A percentile compares a stretch with the other conserved stretches of the same genome.
Conservation (phyloP, 352 stramenopile species). For the Pythium sukuiense region DNA sequence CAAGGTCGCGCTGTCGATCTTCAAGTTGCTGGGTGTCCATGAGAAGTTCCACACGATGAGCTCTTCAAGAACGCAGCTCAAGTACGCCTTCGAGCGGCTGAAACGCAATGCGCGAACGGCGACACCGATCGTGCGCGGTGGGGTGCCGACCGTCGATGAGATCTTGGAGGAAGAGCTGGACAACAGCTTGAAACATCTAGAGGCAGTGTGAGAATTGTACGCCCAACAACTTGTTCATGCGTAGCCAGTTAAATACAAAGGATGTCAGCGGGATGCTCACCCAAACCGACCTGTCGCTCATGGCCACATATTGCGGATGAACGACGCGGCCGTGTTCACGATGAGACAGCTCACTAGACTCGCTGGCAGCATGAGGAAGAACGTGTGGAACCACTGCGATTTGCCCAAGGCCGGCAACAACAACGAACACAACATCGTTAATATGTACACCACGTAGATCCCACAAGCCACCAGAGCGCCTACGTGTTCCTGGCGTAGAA, state of each 20-base stretch:
- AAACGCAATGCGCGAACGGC: conserved; percentile 39
- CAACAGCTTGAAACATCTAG: conserved; percentile 10
- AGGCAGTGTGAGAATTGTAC: conserved; percentile 9
- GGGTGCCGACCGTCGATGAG: neutral
- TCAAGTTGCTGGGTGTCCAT: conserved; percentile 67
- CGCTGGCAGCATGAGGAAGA: conserved; percentile 79
- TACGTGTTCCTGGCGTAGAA: conserved; percentile 80
- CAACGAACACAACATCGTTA: conserved; percentile 16
- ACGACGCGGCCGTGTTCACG: conserved; percentile 68
- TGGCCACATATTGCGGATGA: conserved; percentile 79
- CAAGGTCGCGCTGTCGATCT: conserved; percentile 70
- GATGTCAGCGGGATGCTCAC: neutral
- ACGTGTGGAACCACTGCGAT: conserved; percentile 68
- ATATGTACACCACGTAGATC: conserved; percentile 19
- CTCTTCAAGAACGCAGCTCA: conserved; percentile 52
- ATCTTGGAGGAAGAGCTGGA: conserved; percentile 25
- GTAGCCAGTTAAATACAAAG: conserved; percentile 19
- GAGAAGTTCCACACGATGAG: conserved; percentile 69
- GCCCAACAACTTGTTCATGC: neutral
- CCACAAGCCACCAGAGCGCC: conserved; percentile 16
- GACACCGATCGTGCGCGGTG: neutral
- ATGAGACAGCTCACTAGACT: conserved; percentile 82
- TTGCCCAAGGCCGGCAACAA: conserved; percentile 1
- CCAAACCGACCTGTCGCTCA: conserved; percentile 10
- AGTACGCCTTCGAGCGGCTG: conserved; percentile 62